phyloP scores from a whole-genome alignment of 306 rosid genomes.

The Vigna radiata region DNA sequence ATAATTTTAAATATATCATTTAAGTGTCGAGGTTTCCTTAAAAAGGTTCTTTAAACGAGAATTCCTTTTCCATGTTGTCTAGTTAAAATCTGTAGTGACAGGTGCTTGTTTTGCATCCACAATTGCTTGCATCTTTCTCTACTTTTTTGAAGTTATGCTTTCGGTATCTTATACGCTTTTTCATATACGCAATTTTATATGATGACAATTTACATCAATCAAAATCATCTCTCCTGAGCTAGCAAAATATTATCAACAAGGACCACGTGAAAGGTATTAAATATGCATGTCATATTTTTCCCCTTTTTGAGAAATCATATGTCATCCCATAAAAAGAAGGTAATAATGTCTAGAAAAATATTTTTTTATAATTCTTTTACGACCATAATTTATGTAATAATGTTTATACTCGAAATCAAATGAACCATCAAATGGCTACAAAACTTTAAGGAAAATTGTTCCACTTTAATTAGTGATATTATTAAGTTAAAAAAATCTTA shows the following conservation, averaged over 20 bases:
- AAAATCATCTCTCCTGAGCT: neutral
- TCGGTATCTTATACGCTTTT: neutral
- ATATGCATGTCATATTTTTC: neutral
- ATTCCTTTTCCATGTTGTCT: too few species aligned
- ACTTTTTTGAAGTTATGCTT: neutral
- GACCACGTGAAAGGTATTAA: neutral
- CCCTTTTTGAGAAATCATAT: neutral
- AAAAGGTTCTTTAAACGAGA: too few species aligned
- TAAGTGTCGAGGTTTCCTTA: too few species aligned
- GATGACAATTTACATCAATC: neutral
- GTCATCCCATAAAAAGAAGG: neutral
- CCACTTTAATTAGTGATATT: too few species aligned
- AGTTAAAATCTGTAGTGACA: neutral
- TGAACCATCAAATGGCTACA: too few species aligned
- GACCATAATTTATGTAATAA: too few species aligned
- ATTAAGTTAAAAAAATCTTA: too few species aligned
- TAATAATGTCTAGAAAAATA: too few species aligned
- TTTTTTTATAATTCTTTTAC: too few species aligned
- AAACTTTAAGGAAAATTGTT: too few species aligned
- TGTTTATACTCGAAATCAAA: too few species aligned
- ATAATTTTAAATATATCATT: too few species aligned
- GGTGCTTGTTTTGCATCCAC: neutral
- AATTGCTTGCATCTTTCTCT: neutral
- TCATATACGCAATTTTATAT: neutral
- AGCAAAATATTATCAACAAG: neutral